Percentiles rank a stretch among this genome's conserved stretches.
phyloP scores from a whole-genome alignment of 225 moss, liverwort and hornwort genomes.

The Straminergon stramineum region DNA sequence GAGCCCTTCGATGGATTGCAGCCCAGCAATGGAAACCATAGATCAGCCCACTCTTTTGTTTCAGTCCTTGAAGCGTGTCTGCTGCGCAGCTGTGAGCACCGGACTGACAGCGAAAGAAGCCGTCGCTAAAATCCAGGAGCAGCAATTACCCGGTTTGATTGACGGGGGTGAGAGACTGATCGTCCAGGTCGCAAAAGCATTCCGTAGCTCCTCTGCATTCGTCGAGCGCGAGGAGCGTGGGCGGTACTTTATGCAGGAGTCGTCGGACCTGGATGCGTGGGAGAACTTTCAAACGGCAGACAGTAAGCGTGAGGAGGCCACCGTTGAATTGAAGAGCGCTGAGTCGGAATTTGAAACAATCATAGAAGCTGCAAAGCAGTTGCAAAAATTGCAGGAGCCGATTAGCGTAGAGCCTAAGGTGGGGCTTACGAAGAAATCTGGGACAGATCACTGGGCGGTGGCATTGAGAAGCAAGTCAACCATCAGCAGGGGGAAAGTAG shows the following conservation, averaged over 20 bases:
- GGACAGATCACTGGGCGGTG: not conserved
- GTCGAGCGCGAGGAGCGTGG: constrained; percentile 34
- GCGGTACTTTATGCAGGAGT: constrained; percentile 12
- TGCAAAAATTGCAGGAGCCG: constrained; percentile 13
- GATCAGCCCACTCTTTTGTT: constrained; percentile 15
- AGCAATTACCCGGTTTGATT: constrained; percentile 25
- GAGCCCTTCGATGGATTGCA: not conserved
- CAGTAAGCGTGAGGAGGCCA: not conserved
- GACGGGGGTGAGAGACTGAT: constrained; percentile 34
- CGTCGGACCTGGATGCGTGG: not conserved
- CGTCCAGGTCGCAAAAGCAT: constrained; percentile 36
- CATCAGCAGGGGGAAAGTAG: not conserved
- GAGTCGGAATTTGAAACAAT: not conserved
- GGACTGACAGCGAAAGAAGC: constrained; percentile 45
- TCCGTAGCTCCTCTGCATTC: constrained; percentile 18
- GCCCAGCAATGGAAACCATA: not conserved
- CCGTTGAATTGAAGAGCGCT: not conserved
- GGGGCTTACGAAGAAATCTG: not conserved
- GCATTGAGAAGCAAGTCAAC: constrained; percentile 5
- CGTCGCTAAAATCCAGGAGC: constrained; percentile 24
- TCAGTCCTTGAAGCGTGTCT: constrained; percentile 24
- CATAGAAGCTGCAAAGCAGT: constrained; percentile 19
- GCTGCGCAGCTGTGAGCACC: constrained; percentile 1
- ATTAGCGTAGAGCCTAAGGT: not conserved
- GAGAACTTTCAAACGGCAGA: not conserved